These are phyloP conservation scores for Chlorophyllum brunneum DNA, from an alignment of 768 basidiomycete genomes.

Conservation along the genomic window DNA sequence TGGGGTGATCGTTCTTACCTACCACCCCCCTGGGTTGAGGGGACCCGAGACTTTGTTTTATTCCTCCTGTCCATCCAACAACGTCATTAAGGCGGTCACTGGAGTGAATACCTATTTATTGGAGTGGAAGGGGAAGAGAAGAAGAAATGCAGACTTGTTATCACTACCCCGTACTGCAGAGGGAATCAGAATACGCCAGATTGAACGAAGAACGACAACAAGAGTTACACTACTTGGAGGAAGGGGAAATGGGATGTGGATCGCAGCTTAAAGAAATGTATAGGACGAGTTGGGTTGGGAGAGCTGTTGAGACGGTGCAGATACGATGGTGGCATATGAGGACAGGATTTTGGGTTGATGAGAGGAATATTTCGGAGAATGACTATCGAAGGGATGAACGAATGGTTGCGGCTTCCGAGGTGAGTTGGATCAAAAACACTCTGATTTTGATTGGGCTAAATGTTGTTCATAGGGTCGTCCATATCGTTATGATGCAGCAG, in stretches of 20 bases:
- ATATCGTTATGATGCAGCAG: slow-evolving; percentile 2
- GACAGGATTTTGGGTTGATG: slow-evolving; percentile 1
- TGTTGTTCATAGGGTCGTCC: slow-evolving; percentile 1
- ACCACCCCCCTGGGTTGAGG: no score
- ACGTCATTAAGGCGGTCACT: no score
- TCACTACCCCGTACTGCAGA: neutral
- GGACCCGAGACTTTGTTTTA: no score
- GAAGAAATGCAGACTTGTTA: no score
- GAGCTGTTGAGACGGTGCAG: slow-evolving; percentile 5
- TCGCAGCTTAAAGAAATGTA: neutral
- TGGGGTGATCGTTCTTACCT: no score
- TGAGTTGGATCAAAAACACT: neutral
- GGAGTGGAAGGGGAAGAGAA: no score
- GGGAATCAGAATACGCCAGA: neutral
- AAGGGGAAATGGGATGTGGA: neutral
- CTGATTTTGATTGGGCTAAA: neutral
- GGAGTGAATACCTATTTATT: no score
- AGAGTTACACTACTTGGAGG: neutral
- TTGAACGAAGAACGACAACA: neutral
- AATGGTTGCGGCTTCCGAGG: slow-evolving; percentile 6
- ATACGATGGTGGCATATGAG: slow-evolving; percentile 6
- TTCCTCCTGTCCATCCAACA: no score
- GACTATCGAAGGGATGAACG: slow-evolving; percentile 10
- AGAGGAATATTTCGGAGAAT: neutral
- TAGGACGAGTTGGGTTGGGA: neutral